Conservation (phyloP, 805 yeast species). For the Isabelozyma rhagii region DNA sequence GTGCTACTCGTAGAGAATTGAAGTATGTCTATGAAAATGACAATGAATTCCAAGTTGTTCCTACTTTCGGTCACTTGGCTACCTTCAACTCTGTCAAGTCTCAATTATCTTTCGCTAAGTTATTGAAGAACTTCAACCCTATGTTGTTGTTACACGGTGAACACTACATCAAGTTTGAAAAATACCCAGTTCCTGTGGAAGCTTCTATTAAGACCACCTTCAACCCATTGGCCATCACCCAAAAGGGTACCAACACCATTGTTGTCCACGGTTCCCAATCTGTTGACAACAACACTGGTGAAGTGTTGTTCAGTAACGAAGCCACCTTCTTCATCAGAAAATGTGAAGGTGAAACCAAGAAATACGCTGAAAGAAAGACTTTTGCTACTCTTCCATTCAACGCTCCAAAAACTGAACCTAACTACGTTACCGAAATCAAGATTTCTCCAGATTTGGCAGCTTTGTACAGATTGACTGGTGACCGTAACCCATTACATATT, state of each 20-base stretch:
- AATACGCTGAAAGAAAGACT: slow-evolving; percentile 45
- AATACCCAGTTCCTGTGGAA: slow-evolving; percentile 75
- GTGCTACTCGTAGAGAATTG: slow-evolving; percentile 76
- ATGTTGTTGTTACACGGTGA: slow-evolving; percentile 92
- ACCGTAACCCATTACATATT: slow-evolving; percentile 91
- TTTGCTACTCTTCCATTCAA: slow-evolving; percentile 63
- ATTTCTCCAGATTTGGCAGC: slow-evolving; percentile 80
- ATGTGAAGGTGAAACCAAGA: slow-evolving; percentile 52
- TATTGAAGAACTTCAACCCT: slow-evolving; percentile 82
- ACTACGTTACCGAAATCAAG: slow-evolving; percentile 54
- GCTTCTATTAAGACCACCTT: slow-evolving; percentile 61
- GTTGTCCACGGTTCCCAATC: slow-evolving; percentile 73
- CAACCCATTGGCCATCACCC: slow-evolving; percentile 68
- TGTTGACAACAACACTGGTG: slow-evolving; percentile 64
- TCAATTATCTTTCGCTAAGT: slow-evolving; percentile 53
- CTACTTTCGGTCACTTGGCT: slow-evolving; percentile 88
- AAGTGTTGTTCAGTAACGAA: slow-evolving; percentile 72
- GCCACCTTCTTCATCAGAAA: slow-evolving; percentile 84
- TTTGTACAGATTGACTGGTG: slow-evolving; percentile 87
- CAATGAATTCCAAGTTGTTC: slow-evolving; percentile 77
- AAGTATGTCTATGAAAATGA: slow-evolving; percentile 76
- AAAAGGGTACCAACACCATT: slow-evolving; percentile 83
- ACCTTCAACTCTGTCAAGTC: slow-evolving; percentile 63
- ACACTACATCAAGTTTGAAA: slow-evolving; percentile 76
- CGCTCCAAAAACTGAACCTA: slow-evolving; percentile 66